Percentiles rank a stretch among this genome's conserved stretches.
These are phyloP conservation scores for Planoprotostelium fungivorum DNA, from an alignment of 78 protist genomes.

Conservation along the genomic window DNA sequence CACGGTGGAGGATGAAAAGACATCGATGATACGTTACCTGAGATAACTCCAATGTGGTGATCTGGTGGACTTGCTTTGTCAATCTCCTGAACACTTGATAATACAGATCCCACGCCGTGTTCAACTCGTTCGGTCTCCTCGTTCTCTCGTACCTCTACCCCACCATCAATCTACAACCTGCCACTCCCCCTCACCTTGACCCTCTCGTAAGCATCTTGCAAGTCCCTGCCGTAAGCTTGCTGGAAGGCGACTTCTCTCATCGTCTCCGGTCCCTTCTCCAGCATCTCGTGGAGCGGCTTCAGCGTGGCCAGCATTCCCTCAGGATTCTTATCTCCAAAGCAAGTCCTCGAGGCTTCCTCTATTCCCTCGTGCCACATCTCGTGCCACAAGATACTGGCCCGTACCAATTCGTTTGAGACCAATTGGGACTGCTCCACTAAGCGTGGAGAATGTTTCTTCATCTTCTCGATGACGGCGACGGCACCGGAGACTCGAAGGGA, in stretches of 20 bases:
- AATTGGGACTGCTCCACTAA: conserved; percentile 86
- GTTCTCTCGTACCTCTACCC: conserved; percentile 64
- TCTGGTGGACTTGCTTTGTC: conserved; percentile 82
- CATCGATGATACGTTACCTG: no score
- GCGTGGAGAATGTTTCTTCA: conserved; percentile 58
- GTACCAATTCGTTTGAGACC: conserved; percentile 91
- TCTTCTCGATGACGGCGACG: conserved; percentile 29
- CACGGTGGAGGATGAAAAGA: no score
- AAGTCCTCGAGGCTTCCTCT: conserved; percentile 92
- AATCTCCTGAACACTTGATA: conserved; percentile 90
- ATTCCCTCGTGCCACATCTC: conserved; percentile 98
- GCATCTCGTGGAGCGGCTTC: conserved; percentile 84
- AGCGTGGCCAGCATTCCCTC: conserved; percentile 86
- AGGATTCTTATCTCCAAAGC: conserved; percentile 83
- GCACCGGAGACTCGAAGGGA: conserved; percentile 71
- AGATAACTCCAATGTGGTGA: conserved; percentile 85
- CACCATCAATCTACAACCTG: no score
- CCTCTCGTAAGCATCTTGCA: conserved; percentile 87
- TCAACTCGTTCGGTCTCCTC: conserved; percentile 59
- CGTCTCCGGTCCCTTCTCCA: conserved; percentile 89
- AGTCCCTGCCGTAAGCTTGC: conserved; percentile 85
- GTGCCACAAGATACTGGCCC: conserved; percentile 96
- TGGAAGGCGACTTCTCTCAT: conserved; percentile 84
- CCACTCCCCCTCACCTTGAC: no score
- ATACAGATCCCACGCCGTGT: conserved; percentile 97